Percentiles rank a stretch among this genome's conserved stretches.
These are phyloP conservation scores for Scenedesmus sp. DNA, from an alignment of 163 green algal species.

Conservation along the genomic window DNA sequence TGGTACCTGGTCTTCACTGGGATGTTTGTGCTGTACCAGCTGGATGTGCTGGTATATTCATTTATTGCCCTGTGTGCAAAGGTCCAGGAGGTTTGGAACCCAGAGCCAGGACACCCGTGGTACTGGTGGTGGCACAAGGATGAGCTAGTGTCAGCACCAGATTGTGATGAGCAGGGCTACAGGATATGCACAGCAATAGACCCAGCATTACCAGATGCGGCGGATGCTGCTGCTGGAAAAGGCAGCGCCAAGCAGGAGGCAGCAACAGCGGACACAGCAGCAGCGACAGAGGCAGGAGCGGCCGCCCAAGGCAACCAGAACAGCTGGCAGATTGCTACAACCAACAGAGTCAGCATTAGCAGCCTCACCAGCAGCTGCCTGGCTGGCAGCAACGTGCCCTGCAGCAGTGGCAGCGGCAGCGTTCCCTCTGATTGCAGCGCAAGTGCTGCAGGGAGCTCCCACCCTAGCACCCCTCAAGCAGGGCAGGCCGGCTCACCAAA, in stretches of 20 bases:
- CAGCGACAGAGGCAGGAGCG: slow-evolving; percentile 1
- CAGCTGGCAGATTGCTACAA: slow-evolving; percentile 32
- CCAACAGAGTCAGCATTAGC: neutral
- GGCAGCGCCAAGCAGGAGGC: neutral
- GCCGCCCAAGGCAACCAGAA: neutral
- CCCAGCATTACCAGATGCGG: neutral
- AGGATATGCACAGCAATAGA: neutral
- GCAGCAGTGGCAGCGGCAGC: slow-evolving; percentile 34
- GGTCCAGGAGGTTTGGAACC: neutral
- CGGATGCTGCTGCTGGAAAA: neutral
- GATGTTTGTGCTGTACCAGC: slow-evolving; percentile 42
- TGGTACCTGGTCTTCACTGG: slow-evolving; percentile 44
- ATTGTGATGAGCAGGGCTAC: slow-evolving; percentile 29
- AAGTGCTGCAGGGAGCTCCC: slow-evolving; percentile 20
- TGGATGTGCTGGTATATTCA: slow-evolving; percentile 35
- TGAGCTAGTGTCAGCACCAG: neutral
- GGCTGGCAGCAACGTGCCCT: neutral
- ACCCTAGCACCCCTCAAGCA: neutral
- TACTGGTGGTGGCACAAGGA: slow-evolving; percentile 19
- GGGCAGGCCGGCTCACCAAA: slow-evolving; percentile 7
- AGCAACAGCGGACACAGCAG: neutral
- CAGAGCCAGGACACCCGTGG: slow-evolving; percentile 35
- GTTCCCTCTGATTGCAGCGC: slow-evolving; percentile 27
- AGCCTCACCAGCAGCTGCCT: slow-evolving; percentile 17
- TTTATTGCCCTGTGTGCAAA: slow-evolving; percentile 21